phyloP scores from a whole-genome alignment of 1,139 yeast genomes.

The Lodderomyces elongisporus region DNA sequence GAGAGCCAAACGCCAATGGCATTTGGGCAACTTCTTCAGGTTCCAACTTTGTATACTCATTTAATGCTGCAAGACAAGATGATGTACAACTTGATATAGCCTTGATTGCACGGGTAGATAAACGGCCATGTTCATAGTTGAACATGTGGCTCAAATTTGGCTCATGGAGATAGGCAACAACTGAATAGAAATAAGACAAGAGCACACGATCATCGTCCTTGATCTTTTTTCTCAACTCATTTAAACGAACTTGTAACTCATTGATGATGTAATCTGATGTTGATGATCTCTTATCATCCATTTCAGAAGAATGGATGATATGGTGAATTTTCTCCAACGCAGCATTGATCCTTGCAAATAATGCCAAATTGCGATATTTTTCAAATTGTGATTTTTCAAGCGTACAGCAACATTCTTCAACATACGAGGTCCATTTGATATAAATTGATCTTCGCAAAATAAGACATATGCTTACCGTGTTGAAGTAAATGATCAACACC shows the following conservation, averaged over 20 bases:
- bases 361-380: conserved; percentile 41
- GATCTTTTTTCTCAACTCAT: conserved; percentile 32
- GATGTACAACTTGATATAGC: conserved; percentile 49
- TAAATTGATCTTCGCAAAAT: conserved; percentile 49
- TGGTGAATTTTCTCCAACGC: conserved; percentile 61
- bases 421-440: conserved; percentile 55
- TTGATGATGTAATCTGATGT: conserved; percentile 29
- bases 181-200: conserved; percentile 54
- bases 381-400: conserved; percentile 36
- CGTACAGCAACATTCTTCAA: conserved; percentile 55
- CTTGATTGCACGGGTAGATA: conserved; percentile 26
- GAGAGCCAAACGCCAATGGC: conserved; percentile 59
- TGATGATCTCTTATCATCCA: conserved; percentile 19
- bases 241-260: conserved; percentile 42
- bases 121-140: conserved; percentile 13
- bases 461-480: conserved; percentile 49
- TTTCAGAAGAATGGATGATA: conserved; percentile 39
- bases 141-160: conserved; percentile 39
- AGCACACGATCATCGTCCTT: conserved; percentile 35
- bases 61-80: conserved; percentile 50
- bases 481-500: conserved; percentile 44
- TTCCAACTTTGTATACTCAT: conserved; percentile 41
- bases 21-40: conserved; percentile 45
- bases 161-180: conserved; percentile 73
- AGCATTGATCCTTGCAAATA: conserved; percentile 56